Conservation (phyloP, 164 flowering plant genomes). For the Macadamia integrifolia region DNA sequence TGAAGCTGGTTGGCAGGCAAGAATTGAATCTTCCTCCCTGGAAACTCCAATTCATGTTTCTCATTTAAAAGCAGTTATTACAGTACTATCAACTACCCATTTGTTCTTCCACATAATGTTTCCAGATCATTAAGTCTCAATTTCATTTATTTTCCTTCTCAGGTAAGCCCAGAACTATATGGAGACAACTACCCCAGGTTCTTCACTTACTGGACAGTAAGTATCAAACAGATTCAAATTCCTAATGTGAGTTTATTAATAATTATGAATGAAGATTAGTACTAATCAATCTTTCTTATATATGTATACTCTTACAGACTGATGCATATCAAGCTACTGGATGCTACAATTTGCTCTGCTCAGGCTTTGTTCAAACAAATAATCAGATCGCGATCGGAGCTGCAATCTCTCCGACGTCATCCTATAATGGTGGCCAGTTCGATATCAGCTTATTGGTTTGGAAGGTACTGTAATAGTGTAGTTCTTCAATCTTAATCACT, state of each 20-base stretch:
- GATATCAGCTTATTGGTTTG: constrained; percentile 86
- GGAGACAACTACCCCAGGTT: constrained; percentile 91
- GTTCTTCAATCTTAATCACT: too few species aligned
- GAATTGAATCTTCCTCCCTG: neutral
- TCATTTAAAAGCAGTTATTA: neutral
- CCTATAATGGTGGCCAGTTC: constrained; percentile 60
- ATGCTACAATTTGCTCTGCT: constrained; percentile 92
- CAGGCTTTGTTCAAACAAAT: constrained; percentile 93
- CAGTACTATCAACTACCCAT: neutral
- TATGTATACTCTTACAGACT: constrained; percentile 38
- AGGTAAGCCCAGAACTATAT: constrained; percentile 94
- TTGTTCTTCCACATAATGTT: neutral
- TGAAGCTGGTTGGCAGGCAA: constrained; percentile 99
- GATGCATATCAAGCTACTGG: constrained; percentile 98
- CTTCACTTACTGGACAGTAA: constrained; percentile 99
- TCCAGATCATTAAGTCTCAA: neutral
- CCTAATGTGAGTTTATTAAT: neutral
- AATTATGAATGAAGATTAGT: neutral
- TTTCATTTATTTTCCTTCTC: constrained; percentile 28
- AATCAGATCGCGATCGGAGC: constrained; percentile 90
- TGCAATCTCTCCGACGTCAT: constrained; percentile 78
- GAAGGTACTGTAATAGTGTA: constrained; percentile 58
- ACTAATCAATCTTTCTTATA: neutral
- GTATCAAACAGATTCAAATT: constrained; percentile 11
- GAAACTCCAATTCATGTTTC: neutral